Conservation (phyloP, 2,329 filamentous ascomycete species). For the Leptographium galeiforme region DNA sequence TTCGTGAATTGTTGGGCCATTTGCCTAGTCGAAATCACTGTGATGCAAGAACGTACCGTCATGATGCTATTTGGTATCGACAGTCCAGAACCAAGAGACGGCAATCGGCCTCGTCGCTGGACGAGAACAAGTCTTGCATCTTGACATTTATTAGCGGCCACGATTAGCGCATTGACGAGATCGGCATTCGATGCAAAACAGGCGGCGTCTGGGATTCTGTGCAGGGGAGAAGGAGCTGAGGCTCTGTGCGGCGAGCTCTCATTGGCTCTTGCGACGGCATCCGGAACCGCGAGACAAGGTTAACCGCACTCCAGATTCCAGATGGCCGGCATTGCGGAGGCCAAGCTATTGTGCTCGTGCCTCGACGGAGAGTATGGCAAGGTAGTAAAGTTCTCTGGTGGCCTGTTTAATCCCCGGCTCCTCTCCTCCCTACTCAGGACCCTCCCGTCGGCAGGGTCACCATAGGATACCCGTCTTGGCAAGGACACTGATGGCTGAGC, state of each 20-base stretch:
- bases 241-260: constrained; percentile 6
- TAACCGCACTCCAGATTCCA: background rate
- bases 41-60: no score
- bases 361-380: background rate
- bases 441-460: background rate
- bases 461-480: background rate
- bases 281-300: background rate
- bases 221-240: background rate
- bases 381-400: background rate
- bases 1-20: no score
- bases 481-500: background rate
- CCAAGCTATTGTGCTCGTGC: background rate
- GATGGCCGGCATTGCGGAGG: background rate
- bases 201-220: constrained; percentile 4
- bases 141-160: no score
- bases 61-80: no score
- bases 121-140: no score
- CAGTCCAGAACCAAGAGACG: no score
- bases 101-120: no score
- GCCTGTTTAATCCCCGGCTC: background rate
- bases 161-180: constrained; percentile 5
- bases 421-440: background rate
- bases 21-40: no score
- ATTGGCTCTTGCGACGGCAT: background rate
- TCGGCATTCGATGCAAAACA: constrained; percentile 9